These are phyloP conservation scores for Fomitopsis schrenkii DNA, from an alignment of 1,284 basidiomycete species.

Conservation along the genomic window DNA sequence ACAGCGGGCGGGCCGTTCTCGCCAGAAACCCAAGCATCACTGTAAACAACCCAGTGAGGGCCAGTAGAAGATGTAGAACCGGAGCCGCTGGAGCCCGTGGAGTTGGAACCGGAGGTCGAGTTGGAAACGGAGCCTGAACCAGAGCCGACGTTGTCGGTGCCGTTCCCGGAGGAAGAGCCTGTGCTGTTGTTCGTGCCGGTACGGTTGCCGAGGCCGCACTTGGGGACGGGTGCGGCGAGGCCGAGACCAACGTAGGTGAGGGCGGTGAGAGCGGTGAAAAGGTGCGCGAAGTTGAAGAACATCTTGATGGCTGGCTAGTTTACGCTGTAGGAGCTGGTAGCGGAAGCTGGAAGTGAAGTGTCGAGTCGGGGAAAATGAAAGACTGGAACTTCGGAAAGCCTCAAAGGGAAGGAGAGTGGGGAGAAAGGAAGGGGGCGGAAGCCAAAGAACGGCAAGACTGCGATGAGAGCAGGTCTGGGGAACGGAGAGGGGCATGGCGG, in stretches of 20 bases:
- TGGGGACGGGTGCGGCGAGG: conserved; percentile 9
- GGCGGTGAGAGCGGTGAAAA: conserved; percentile 6
- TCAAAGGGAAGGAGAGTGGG: conserved; percentile 5
- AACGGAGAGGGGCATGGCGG: background rate
- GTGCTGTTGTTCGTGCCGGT: background rate
- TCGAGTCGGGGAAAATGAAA: background rate
- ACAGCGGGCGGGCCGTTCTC: conserved; percentile 33
- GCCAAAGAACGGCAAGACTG: conserved; percentile 8
- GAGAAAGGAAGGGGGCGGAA: background rate
- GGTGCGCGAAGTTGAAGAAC: conserved; percentile 3
- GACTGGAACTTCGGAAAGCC: background rate
- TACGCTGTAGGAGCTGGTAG: background rate
- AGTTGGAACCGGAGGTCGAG: conserved; percentile 5
- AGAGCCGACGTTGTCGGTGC: conserved; percentile 12
- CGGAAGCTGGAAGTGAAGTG: background rate
- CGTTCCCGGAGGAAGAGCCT: conserved; percentile 13
- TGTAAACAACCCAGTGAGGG: conserved; percentile 42
- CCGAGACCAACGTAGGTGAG: conserved; percentile 5
- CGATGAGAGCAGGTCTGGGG: conserved; percentile 9
- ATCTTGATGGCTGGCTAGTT: background rate
- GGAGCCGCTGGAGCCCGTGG: conserved; percentile 14
- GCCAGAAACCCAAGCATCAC: conserved; percentile 36
- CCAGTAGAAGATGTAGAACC: conserved; percentile 17
- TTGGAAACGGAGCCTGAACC: conserved; percentile 9
- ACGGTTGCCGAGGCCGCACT: conserved; percentile 2